These are phyloP conservation scores for Akanthomyces dipterigenus DNA, from an alignment of 2,329 filamentous ascomycete genomes.

Conservation along the genomic window DNA sequence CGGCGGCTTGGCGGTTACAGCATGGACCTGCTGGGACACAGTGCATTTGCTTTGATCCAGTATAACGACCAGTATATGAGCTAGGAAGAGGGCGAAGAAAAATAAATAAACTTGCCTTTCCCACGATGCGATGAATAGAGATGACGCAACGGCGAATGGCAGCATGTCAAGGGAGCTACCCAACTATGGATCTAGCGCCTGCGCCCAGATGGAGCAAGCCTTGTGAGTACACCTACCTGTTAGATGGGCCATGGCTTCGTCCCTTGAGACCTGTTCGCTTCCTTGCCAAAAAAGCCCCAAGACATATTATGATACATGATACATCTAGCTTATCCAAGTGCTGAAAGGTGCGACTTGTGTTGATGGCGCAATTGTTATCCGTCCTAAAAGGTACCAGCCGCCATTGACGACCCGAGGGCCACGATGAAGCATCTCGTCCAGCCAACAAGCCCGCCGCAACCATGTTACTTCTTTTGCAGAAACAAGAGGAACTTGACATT, in stretches of 20 bases:
- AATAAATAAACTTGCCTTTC: slow-evolving; percentile 12
- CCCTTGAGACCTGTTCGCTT: no score
- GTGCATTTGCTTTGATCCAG: neutral
- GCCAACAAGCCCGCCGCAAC: neutral
- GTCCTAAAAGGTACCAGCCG: no score
- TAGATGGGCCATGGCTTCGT: no score
- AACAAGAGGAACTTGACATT: neutral
- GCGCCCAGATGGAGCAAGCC: neutral
- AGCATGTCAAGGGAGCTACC: neutral
- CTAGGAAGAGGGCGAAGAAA: neutral
- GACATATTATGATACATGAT: no score
- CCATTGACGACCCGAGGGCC: no score
- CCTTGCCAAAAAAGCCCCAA: no score
- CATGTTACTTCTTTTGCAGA: neutral
- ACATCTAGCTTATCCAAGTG: no score
- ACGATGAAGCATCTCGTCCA: no score
- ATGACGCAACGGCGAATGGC: neutral
- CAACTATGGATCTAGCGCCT: neutral
- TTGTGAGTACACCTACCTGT: no score
- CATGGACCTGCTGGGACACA: neutral
- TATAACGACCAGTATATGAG: neutral
- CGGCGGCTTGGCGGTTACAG: neutral
- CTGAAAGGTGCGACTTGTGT: no score
- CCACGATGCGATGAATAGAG: neutral
- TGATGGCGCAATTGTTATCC: no score